Percentiles rank a stretch among this genome's conserved stretches.
phyloP scores from a whole-genome alignment of 495 filamentous ascomycete species.

The Tuber indicum region DNA sequence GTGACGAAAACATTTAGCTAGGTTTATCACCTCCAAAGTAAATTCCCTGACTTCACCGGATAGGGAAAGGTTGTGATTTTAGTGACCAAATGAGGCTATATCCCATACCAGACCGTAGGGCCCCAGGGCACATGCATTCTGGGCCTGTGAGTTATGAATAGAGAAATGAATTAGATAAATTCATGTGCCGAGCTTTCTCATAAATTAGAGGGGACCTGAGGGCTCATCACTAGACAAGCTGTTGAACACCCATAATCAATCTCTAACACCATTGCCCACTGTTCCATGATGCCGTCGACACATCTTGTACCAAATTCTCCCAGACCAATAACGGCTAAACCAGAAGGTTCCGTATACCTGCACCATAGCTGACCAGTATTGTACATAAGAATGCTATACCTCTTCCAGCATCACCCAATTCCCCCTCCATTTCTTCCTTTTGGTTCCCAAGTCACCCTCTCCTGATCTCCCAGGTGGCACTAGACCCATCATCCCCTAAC shows the following conservation, averaged over 20 bases:
- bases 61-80: neutral
- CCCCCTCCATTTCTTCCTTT: neutral
- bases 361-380: neutral
- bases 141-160: neutral
- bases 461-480: neutral
- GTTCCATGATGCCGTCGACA: neutral
- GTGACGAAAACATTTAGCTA: neutral
- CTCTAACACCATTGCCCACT: neutral
- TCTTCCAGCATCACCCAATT: neutral
- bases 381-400: neutral
- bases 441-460: neutral
- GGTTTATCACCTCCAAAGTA: neutral
- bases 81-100: neutral
- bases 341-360: neutral
- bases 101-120: neutral
- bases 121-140: neutral
- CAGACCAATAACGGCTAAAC: neutral
- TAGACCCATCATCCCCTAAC: neutral
- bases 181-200: neutral
- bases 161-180: neutral
- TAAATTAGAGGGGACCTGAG: neutral
- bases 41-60: neutral
- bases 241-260: neutral
- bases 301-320: neutral
- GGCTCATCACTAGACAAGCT: neutral